phyloP scores from a whole-genome alignment of 352 stramenopile genomes.

The Globisporangium yorkense region DNA sequence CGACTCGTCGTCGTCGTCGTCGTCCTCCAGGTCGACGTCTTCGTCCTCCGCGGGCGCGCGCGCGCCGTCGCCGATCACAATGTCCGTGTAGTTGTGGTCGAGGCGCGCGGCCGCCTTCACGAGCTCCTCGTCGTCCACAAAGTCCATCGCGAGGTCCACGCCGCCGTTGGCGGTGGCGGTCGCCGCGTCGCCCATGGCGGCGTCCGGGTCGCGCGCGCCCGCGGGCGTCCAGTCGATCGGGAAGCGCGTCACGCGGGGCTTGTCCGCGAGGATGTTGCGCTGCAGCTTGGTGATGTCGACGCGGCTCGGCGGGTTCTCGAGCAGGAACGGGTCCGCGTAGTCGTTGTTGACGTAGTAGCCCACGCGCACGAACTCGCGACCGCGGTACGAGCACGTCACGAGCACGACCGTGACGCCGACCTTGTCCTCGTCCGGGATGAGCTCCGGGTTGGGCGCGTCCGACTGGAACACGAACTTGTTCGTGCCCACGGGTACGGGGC shows the following conservation, averaged over 20 bases:
- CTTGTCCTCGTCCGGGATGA: constrained; percentile 95
- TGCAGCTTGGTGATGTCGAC: constrained; percentile 92
- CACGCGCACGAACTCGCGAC: constrained; percentile 95
- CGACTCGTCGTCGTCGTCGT: constrained; percentile 43
- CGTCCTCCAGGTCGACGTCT: constrained; percentile 63
- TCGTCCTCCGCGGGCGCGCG: constrained; percentile 49
- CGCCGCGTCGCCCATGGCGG: constrained; percentile 33
- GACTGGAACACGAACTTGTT: constrained; percentile 99
- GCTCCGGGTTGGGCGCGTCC: constrained; percentile 86
- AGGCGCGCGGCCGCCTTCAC: constrained; percentile 81
- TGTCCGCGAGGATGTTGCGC: constrained; percentile 96
- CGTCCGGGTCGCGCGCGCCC: constrained; percentile 34
- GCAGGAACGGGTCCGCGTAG: constrained; percentile 89
- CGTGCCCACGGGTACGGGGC: constrained; percentile 95
- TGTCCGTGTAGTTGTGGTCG: constrained; percentile 86
- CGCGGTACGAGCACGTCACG: constrained; percentile 97
- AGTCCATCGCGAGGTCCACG: constrained; percentile 53
- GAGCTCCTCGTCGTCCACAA: constrained; percentile 81
- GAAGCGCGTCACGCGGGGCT: constrained; percentile 93
- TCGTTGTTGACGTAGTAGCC: constrained; percentile 99
- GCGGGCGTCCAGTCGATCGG: constrained; percentile 94
- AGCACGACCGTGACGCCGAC: constrained; percentile 98
- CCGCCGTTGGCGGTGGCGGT: constrained; percentile 7
- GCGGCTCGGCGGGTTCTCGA: constrained; percentile 68
- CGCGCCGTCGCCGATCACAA: constrained; percentile 67